Conservation (phyloP, 2,329 filamentous ascomycete species). For the Fusarium mangiferae region DNA sequence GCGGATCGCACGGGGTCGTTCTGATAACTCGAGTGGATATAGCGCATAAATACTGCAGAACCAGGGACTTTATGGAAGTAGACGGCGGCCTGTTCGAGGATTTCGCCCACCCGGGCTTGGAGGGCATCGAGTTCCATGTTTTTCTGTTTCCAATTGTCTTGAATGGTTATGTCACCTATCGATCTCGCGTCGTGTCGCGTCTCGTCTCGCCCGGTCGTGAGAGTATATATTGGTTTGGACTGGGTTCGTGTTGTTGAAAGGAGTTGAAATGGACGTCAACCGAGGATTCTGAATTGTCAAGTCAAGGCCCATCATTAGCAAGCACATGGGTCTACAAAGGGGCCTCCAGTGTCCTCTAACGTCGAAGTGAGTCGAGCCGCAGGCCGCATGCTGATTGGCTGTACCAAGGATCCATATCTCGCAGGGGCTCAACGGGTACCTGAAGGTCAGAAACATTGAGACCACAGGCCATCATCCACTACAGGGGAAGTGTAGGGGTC, state of each 20-base stretch:
- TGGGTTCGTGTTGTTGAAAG: not conserved
- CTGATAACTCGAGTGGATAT: conserved; percentile 97
- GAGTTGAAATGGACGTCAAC: not conserved
- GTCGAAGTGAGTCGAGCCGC: not conserved
- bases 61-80: conserved; percentile 92
- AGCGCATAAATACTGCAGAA: conserved; percentile 92
- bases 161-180: not conserved
- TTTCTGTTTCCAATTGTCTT: not conserved
- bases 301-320: conserved; percentile 3
- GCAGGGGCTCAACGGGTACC: conserved; percentile 30
- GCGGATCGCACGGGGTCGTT: conserved; percentile 94
- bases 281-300: not conserved
- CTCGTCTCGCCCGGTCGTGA: not conserved
- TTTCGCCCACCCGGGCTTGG: conserved; percentile 61
- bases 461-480: conserved; percentile 6
- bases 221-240: not conserved
- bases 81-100: conserved; percentile 64
- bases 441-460: conserved; percentile 2
- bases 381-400: conserved; percentile 16
- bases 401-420: not conserved
- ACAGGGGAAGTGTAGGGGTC: not conserved
- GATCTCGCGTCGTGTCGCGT: not conserved
- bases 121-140: conserved; percentile 72
- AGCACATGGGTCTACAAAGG: conserved; percentile 20
- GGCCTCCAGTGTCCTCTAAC: conserved; percentile 21